phyloP scores from a whole-genome alignment of 2,329 filamentous ascomycete genomes.

The Ophiostoma sp. region DNA sequence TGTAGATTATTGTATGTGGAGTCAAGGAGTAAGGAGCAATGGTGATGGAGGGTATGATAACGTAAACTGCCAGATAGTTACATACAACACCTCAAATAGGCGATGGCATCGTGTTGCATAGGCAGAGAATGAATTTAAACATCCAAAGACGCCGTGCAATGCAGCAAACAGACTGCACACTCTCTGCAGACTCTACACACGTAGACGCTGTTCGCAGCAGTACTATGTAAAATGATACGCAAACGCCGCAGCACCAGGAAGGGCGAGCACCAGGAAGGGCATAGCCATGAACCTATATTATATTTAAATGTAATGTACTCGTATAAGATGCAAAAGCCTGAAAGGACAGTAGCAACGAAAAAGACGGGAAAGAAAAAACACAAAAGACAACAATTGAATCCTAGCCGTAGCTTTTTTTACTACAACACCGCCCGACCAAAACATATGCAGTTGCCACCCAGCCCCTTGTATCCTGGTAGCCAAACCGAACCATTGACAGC shows the following conservation, averaged over 20 bases:
- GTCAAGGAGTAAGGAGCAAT: slow-evolving; percentile 1
- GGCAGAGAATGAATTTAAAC: neutral
- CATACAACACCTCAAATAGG: neutral
- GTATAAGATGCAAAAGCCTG: neutral
- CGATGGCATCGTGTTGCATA: neutral
- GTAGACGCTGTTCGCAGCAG: too few species aligned
- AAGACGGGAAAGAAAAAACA: neutral
- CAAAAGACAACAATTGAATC: neutral
- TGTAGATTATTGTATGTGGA: neutral
- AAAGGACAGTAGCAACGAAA: neutral
- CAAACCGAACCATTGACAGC: neutral
- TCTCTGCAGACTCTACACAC: too few species aligned
- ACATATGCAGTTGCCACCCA: neutral
- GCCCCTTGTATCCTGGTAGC: neutral
- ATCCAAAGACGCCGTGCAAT: too few species aligned
- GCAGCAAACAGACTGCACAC: too few species aligned
- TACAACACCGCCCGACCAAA: neutral
- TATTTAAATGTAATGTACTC: neutral
- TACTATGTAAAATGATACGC: too few species aligned
- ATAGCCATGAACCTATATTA: neutral
- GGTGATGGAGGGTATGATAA: neutral
- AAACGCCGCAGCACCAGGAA: too few species aligned
- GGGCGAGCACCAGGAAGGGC: neutral
- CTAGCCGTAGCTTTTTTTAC: neutral
- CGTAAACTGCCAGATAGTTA: neutral